These are phyloP conservation scores for Chenopodium berlandieri DNA, from an alignment of 148 eudicot species.

Conservation along the genomic window DNA sequence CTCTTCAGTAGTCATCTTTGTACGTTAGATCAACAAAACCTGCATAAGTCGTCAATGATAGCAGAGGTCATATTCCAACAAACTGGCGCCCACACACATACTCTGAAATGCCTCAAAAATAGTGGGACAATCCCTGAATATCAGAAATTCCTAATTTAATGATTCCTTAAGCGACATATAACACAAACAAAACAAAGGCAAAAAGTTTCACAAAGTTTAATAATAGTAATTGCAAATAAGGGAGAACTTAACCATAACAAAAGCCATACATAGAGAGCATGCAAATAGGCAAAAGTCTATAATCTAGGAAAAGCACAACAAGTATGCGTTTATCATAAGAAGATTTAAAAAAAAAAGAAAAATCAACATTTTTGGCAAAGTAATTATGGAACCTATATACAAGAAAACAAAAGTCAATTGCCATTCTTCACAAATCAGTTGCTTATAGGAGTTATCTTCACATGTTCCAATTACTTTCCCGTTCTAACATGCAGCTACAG, in stretches of 20 bases:
- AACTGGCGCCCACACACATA: not conserved
- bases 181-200: not conserved
- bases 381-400: not conserved
- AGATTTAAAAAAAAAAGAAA: too few relatives aligned
- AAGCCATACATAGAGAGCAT: not conserved
- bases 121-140: too few relatives aligned
- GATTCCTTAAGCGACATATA: not conserved
- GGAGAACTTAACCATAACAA: not conserved
- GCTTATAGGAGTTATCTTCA: not conserved
- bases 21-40: not conserved
- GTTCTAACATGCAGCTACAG: not conserved
- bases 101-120: too few relatives aligned
- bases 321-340: too few relatives aligned
- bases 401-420: not conserved
- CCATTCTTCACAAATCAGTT: not conserved
- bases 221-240: too few relatives aligned
- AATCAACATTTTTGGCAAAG: not conserved
- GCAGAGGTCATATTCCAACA: not conserved
- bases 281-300: not conserved
- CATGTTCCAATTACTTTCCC: not conserved
- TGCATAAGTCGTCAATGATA: slow-evolving; percentile 8
- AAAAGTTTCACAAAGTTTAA: not conserved
- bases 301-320: not conserved
- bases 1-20: slow-evolving; percentile 46
- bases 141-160: not conserved